Conservation (phyloP, 2,329 filamentous ascomycete species). For the Clarireedia hainanense region DNA sequence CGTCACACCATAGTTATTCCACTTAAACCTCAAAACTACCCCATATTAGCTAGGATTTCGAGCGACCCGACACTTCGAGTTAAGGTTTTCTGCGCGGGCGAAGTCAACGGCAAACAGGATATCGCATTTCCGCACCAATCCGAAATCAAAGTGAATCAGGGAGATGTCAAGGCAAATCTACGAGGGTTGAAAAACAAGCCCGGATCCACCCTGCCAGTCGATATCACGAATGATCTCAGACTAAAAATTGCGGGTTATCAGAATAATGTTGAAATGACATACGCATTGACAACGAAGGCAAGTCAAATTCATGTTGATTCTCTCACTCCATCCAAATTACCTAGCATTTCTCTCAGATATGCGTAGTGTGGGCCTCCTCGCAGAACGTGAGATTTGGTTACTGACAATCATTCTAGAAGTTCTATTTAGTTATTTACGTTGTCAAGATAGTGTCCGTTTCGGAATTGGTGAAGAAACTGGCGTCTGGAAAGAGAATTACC, state of each 20-base stretch:
- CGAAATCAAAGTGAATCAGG: slow-evolving; percentile 82
- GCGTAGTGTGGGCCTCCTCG: neutral
- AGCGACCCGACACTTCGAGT: slow-evolving; percentile 44
- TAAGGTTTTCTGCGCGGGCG: slow-evolving; percentile 75
- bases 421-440: slow-evolving; percentile 64
- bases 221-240: slow-evolving; percentile 73
- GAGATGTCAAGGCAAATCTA: slow-evolving; percentile 86
- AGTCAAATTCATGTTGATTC: slow-evolving; percentile 28
- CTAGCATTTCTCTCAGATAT: slow-evolving; percentile 10
- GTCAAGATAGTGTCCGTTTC: slow-evolving; percentile 67
- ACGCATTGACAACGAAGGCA: slow-evolving; percentile 85
- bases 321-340: slow-evolving; percentile 12
- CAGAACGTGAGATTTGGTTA: neutral
- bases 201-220: slow-evolving; percentile 86
- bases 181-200: slow-evolving; percentile 94
- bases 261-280: slow-evolving; percentile 80
- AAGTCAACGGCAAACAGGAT: slow-evolving; percentile 58
- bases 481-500: slow-evolving; percentile 61
- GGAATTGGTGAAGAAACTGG: slow-evolving; percentile 61
- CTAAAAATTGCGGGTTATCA: slow-evolving; percentile 58
- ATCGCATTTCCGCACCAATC: slow-evolving; percentile 88
- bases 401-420: slow-evolving; percentile 47
- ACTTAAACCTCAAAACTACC: slow-evolving; percentile 46
- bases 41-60: slow-evolving; percentile 19
- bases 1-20: slow-evolving; percentile 45